phyloP scores from a whole-genome alignment of 2,329 filamentous ascomycete genomes.

The Clarireedia hainanense region DNA sequence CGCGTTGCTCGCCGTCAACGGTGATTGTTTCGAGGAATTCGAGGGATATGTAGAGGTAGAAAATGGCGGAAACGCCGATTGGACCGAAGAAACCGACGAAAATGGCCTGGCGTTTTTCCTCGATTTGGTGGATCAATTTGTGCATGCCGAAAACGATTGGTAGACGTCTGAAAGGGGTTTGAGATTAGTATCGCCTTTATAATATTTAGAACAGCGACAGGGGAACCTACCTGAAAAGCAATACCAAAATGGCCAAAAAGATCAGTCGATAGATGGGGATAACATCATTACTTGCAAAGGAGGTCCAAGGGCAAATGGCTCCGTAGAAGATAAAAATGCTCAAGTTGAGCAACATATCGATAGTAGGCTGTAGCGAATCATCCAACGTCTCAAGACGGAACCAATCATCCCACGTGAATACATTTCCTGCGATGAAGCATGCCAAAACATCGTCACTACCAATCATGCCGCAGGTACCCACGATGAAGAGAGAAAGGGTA shows the following conservation, averaged over 20 bases:
- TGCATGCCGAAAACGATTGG: constrained; percentile 70
- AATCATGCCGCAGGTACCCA: constrained; percentile 85
- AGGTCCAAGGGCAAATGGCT: constrained; percentile 72
- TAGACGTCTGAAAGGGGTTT: constrained; percentile 41
- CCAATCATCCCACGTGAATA: constrained; percentile 91
- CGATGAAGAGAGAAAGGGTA: constrained; percentile 75
- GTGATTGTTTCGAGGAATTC: constrained; percentile 61
- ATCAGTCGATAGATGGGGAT: constrained; percentile 69
- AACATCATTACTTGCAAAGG: constrained; percentile 58
- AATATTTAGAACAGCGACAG: not conserved
- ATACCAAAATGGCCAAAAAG: constrained; percentile 63
- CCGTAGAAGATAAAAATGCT: constrained; percentile 88
- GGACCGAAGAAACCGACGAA: constrained; percentile 93
- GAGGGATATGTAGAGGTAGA: constrained; percentile 75
- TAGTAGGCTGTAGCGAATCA: constrained; percentile 86
- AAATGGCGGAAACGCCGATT: constrained; percentile 83
- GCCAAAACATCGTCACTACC: constrained; percentile 86
- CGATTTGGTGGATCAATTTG: constrained; percentile 71
- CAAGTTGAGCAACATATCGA: constrained; percentile 84
- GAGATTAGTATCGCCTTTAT: not conserved
- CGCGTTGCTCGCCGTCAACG: constrained; percentile 50
- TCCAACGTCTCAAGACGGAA: constrained; percentile 83
- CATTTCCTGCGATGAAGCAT: constrained; percentile 87
- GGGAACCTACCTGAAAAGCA: constrained; percentile 52
- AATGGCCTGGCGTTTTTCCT: constrained; percentile 63